Conservation (phyloP, 129 eudicot species). For the Lactuca sativa region DNA sequence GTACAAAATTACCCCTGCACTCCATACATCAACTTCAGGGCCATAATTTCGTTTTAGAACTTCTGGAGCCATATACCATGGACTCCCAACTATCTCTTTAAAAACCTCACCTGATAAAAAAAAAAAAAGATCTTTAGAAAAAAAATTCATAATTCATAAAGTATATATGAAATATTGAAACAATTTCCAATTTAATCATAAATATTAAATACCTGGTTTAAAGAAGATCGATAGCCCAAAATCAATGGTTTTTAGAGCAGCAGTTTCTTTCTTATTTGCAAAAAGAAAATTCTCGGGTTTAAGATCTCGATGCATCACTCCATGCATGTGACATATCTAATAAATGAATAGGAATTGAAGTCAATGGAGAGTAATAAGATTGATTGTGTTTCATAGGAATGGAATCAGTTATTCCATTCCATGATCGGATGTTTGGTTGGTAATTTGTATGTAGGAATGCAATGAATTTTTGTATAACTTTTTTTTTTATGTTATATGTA, state of each 20-base stretch:
- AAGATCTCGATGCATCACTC: constrained; percentile 94
- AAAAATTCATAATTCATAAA: background rate
- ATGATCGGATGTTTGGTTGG: no score
- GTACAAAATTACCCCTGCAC: constrained; percentile 87
- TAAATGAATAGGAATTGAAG: constrained; percentile 28
- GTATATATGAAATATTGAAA: background rate
- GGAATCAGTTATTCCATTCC: no score
- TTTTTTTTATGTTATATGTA: no score
- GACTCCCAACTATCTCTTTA: constrained; percentile 86
- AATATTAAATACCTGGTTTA: constrained; percentile 58
- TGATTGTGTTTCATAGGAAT: background rate
- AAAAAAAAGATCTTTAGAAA: background rate
- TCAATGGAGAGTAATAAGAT: background rate
- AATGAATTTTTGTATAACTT: no score
- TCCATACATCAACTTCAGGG: constrained; percentile 85
- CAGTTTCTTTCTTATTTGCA: constrained; percentile 77
- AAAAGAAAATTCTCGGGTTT: constrained; percentile 89
- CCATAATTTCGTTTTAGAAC: constrained; percentile 78
- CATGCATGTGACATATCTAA: constrained; percentile 67
- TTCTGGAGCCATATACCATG: constrained; percentile 94
- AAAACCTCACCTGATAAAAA: constrained; percentile 52
- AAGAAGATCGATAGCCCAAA: constrained; percentile 84
- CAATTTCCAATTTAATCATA: background rate
- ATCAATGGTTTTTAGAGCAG: constrained; percentile 74
- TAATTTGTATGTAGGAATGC: no score